Conservation (phyloP, 2,329 filamentous ascomycete species). For the Metarhizium rileyi region DNA sequence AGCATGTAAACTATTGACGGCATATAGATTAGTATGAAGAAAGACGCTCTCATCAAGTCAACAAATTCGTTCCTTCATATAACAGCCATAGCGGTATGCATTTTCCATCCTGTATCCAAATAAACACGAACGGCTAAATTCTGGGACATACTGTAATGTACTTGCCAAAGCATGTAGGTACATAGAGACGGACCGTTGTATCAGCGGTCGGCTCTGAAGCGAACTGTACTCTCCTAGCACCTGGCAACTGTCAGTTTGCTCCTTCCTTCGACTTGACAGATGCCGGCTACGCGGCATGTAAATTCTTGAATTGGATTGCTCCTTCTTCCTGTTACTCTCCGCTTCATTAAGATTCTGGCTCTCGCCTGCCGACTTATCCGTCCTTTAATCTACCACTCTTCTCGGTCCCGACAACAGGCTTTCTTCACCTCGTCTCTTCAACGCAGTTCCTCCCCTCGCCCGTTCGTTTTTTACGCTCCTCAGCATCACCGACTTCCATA, state of each 20-base stretch:
- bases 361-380: neutral
- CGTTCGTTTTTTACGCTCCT: conserved; percentile 4
- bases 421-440: neutral
- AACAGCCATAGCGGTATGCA: neutral
- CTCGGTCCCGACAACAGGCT: neutral
- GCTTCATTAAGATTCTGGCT: neutral
- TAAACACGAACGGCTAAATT: too few species aligned
- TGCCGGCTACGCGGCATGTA: neutral
- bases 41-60: neutral
- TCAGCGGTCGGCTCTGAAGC: neutral
- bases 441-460: neutral
- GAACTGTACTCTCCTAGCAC: conserved; percentile 6
- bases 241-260: conserved; percentile 3
- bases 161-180: neutral
- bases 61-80: neutral
- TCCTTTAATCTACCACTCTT: neutral
- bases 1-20: neutral
- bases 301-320: neutral
- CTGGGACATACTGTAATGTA: neutral
- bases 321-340: neutral
- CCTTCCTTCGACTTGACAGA: conserved; percentile 9
- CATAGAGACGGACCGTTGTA: neutral
- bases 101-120: neutral
- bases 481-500: conserved; percentile 2
- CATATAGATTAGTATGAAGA: neutral